phyloP scores from a whole-genome alignment of 176 grass and related monocot genomes.

The Panicum miliaceum region DNA sequence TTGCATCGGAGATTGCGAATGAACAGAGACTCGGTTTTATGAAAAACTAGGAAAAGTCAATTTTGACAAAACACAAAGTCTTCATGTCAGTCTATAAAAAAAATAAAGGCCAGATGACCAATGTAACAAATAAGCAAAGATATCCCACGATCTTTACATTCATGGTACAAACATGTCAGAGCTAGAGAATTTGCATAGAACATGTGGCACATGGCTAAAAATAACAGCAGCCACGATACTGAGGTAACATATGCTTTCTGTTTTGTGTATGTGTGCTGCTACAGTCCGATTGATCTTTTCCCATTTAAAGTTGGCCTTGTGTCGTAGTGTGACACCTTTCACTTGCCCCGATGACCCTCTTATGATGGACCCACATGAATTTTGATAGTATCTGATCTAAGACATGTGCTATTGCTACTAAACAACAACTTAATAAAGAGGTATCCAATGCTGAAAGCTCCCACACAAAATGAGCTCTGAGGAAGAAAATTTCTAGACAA shows the following conservation, averaged over 20 bases:
- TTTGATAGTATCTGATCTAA: too few relatives aligned
- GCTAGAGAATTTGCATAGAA: not conserved
- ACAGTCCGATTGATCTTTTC: too few relatives aligned
- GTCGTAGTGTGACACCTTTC: not conserved
- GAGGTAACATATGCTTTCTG: not conserved
- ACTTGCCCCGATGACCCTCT: too few relatives aligned
- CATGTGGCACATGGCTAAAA: not conserved
- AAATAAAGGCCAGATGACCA: not conserved
- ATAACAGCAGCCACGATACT: not conserved
- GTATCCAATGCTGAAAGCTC: too few relatives aligned
- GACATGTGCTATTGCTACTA: too few relatives aligned
- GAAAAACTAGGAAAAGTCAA: too few relatives aligned
- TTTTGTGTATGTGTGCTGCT: slow-evolving; percentile 1
- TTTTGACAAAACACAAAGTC: not conserved
- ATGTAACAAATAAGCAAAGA: not conserved
- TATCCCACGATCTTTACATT: not conserved
- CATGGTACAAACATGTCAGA: not conserved
- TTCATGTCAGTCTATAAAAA: not conserved
- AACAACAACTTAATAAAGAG: too few relatives aligned
- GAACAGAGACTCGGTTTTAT: too few relatives aligned
- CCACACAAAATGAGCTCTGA: not conserved
- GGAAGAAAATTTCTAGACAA: not conserved
- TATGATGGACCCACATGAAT: too few relatives aligned
- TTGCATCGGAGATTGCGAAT: too few relatives aligned
- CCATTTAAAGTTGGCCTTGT: not conserved